Evolutionary conservation across 352 stramenopile species (phyloP), one percentile per base, ranked within the genome.

Genomic region (Pythium biforme): DNA sequence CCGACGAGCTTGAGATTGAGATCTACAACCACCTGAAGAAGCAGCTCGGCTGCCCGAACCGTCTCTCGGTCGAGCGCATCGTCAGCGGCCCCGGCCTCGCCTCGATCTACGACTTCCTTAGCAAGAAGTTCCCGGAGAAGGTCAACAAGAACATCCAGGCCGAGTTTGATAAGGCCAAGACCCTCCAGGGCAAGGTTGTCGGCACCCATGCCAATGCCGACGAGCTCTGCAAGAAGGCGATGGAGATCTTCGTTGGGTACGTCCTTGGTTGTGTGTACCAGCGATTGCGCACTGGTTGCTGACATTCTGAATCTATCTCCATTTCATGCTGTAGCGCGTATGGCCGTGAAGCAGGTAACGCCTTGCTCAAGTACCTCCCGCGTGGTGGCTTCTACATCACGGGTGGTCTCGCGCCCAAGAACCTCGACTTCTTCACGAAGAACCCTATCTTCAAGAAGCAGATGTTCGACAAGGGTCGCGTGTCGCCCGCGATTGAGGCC

Each of bases 361-460:
- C 89, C 47, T 90, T 89, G 57, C 84, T 99, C 59, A 98, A 98
- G 75, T 99, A 94, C 58, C 86, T 99, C 55, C 96, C 96, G 25
- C 96, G 88, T 37, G 96, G 96, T 69, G 97, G 97, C 22, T 90
- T 99, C 59, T 99, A 98, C 86, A 91, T 99, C 52, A 97, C 95
- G 15, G 97, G 97, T 33, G 97, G 96, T 29, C 83, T 99, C 25
- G 98, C 97, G 20, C 91, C 91, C 0, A 99, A 99, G 77, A 98
- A 99, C 75, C 81, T 99, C 43, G 77, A 95, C 66, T 95, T 92
- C 62, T 98, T 99, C 70, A 89, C 79, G 33, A 75, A 89, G 72
- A 78, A 77, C 53, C 71, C 79, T 27, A 80, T 83, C 54, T 96
- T 97, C 71, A 77, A 94, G 59, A 77, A 91, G 64, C 74, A 83